Percentiles rank a stretch among this genome's conserved stretches.
Evolutionary conservation across 2,329 filamentous ascomycete genomes (phyloP).

Genomic region (Fusarium sp.): DNA sequence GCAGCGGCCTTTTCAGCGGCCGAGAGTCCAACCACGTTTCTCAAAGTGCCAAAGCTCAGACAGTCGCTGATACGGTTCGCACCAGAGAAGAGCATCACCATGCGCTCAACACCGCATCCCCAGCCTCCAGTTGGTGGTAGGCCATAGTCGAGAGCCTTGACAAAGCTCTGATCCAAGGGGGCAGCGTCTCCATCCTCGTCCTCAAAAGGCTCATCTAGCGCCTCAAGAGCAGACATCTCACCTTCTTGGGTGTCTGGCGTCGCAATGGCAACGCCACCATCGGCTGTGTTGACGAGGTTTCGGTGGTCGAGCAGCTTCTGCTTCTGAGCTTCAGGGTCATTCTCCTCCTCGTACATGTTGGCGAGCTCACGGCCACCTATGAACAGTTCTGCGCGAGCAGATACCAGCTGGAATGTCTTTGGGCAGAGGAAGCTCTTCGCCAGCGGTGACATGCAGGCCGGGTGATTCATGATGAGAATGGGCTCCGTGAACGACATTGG

Average conservation of each 20-base stretch:
- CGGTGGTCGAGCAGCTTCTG: conserved; percentile 78
- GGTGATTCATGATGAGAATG: conserved; percentile 90
- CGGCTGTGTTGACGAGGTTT: conserved; percentile 50
- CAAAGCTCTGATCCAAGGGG: conserved; percentile 81
- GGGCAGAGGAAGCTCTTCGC: conserved; percentile 86
- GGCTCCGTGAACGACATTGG: conserved; percentile 75
- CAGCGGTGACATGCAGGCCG: conserved; percentile 89
- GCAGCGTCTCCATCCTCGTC: conserved; percentile 59
- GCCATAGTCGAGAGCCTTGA: conserved; percentile 86
- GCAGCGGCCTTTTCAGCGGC: conserved; percentile 44
- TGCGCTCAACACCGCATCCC: conserved; percentile 91
- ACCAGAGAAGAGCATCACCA: conserved; percentile 91
- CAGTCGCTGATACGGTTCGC: conserved; percentile 85
- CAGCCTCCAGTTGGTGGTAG: conserved; percentile 96
- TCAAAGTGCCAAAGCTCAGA: conserved; percentile 87
- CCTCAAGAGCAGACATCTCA: conserved; percentile 9
- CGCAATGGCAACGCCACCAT: conserved; percentile 49
- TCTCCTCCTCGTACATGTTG: conserved; percentile 99
- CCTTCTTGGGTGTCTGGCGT: conserved; percentile 15
- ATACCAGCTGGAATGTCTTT: conserved; percentile 75
- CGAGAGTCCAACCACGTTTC: conserved; percentile 71
- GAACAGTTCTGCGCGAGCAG: conserved; percentile 88
- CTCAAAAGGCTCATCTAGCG: conserved; percentile 25
- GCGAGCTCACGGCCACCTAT: conserved; percentile 84
- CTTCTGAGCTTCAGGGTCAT: conserved; percentile 87